phyloP scores from a whole-genome alignment of 192 early-diverging fungal species.

The Gryganskiella cystojenkinii region DNA sequence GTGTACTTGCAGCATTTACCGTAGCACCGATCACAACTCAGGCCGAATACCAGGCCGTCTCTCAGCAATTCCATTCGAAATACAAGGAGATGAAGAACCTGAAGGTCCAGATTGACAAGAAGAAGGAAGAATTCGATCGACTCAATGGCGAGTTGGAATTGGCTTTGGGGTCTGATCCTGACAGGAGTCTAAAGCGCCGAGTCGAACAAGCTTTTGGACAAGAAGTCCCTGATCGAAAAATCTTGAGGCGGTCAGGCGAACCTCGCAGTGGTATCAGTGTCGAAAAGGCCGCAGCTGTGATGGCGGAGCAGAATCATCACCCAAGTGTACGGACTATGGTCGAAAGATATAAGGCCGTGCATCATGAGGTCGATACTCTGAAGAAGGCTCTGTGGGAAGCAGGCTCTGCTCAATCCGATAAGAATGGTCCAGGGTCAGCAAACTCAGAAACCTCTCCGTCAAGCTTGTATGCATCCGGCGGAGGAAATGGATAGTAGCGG shows the following conservation, averaged over 20 bases:
- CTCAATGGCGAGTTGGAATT: constrained; percentile 35
- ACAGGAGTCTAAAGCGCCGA: constrained; percentile 35
- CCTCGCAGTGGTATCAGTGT: constrained; percentile 23
- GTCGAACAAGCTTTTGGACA: constrained; percentile 47
- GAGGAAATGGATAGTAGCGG: constrained; percentile 24
- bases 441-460: too few relatives aligned
- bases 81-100: constrained; percentile 37
- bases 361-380: constrained; percentile 36
- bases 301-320: constrained; percentile 20
- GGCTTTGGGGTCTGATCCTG: constrained; percentile 32
- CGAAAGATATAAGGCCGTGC: constrained; percentile 39
- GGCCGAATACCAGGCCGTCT: constrained; percentile 32
- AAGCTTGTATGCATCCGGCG: background rate
- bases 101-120: constrained; percentile 25
- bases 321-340: constrained; percentile 30
- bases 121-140: constrained; percentile 33
- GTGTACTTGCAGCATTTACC: constrained; percentile 29
- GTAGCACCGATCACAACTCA: constrained; percentile 37
- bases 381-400: constrained; percentile 39
- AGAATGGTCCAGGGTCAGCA: background rate
- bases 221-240: constrained; percentile 36
- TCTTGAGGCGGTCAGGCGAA: constrained; percentile 38
- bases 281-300: constrained; percentile 17
- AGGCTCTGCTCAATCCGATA: constrained; percentile 17
- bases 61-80: constrained; percentile 35